Evolutionary conservation across 805 yeast species (phyloP).

Genomic region (Kodamaea neixiangensis): DNA sequence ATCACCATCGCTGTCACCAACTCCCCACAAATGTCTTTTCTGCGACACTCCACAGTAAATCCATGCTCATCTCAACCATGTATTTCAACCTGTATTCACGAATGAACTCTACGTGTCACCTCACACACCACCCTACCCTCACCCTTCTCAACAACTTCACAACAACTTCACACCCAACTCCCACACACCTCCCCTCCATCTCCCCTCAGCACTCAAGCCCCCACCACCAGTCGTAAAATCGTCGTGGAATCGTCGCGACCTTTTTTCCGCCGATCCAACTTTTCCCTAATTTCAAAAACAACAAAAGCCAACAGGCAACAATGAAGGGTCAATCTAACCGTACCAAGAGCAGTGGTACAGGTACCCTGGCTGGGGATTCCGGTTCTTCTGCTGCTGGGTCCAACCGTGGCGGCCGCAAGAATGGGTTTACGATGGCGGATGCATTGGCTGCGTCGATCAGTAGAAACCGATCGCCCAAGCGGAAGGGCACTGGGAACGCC

Average conservation of each 20-base stretch:
- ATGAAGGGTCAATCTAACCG: constrained; percentile 28
- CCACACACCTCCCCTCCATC: too few relatives aligned
- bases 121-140: too few relatives aligned
- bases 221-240: background rate
- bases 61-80: too few relatives aligned
- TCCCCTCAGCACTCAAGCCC: background rate
- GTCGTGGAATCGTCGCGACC: constrained; percentile 4
- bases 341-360: constrained; percentile 8
- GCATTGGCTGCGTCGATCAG: constrained; percentile 12
- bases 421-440: constrained; percentile 27
- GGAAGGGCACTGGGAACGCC: background rate
- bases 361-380: constrained; percentile 4
- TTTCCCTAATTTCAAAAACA: background rate
- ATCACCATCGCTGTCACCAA: too few relatives aligned
- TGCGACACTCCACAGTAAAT: too few relatives aligned
- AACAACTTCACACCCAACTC: too few relatives aligned
- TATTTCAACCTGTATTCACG: too few relatives aligned
- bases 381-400: constrained; percentile 2
- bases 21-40: too few relatives aligned
- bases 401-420: constrained; percentile 33
- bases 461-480: background rate
- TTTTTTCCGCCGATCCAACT: background rate
- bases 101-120: too few relatives aligned
- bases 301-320: constrained; percentile 5
- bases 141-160: too few relatives aligned